phyloP scores from a whole-genome alignment of 1,284 basidiomycete genomes.

The Pisolithus thermaeus region DNA sequence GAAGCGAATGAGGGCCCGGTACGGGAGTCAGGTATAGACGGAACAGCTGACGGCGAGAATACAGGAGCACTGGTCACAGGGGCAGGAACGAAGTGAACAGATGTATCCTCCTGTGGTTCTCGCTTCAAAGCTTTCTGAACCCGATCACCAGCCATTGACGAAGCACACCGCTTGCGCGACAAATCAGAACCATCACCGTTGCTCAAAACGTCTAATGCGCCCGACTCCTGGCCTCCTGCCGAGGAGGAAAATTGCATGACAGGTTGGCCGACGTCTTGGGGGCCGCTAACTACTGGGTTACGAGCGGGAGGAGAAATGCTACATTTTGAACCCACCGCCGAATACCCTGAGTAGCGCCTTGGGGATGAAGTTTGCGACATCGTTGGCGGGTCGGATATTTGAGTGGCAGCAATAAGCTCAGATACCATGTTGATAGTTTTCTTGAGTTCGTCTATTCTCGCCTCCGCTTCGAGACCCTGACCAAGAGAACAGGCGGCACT shows the following conservation, averaged over 20 bases:
- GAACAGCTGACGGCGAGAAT: slow-evolving; percentile 19
- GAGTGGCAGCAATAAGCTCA: slow-evolving; percentile 43
- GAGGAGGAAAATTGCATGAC: slow-evolving; percentile 16
- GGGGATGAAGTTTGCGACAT: slow-evolving; percentile 24
- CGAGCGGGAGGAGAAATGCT: slow-evolving; percentile 15
- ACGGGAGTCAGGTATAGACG: slow-evolving; percentile 12
- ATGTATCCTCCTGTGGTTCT: slow-evolving; percentile 56
- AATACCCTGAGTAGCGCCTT: slow-evolving; percentile 17
- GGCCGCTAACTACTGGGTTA: slow-evolving; percentile 9
- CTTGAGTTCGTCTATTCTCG: slow-evolving; percentile 41
- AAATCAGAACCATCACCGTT: slow-evolving; percentile 23
- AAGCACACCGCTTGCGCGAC: slow-evolving; percentile 62
- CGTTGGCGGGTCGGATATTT: slow-evolving; percentile 33
- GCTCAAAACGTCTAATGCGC: slow-evolving; percentile 17
- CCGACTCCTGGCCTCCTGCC: slow-evolving; percentile 11
- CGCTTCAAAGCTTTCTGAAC: slow-evolving; percentile 60
- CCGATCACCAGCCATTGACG: slow-evolving; percentile 55
- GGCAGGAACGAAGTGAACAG: slow-evolving; percentile 25
- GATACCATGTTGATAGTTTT: slow-evolving; percentile 44
- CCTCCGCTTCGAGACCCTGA: slow-evolving; percentile 39
- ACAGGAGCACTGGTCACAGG: slow-evolving; percentile 22
- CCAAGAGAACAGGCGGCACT: slow-evolving; percentile 44
- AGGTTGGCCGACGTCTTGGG: slow-evolving; percentile 18
- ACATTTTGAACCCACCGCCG: slow-evolving; percentile 9
- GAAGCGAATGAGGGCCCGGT: slow-evolving; percentile 20